Evolutionary conservation across 768 basidiomycete genomes (phyloP), one percentile per base, ranked within the genome.

Genomic region (Naganishia randhawae): DNA sequence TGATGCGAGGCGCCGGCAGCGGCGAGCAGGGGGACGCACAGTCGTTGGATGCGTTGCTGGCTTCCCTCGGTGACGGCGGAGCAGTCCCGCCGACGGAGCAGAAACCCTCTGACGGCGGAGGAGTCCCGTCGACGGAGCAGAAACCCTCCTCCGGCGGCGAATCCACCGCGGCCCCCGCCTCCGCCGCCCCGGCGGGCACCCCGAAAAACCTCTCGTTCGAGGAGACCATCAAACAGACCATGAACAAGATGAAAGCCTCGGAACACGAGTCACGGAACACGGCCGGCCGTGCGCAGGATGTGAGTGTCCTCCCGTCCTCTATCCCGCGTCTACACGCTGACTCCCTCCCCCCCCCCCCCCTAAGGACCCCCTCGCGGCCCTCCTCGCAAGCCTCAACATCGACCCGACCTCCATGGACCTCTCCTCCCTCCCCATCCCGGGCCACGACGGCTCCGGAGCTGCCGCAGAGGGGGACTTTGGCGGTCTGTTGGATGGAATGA

Each of bases 401-500:
- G 77, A 73, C 65, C 66, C 73, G 33, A 66, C 71, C 71, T 33
- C 69, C 71, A 19, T 50, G 63, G 16, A 65, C 61, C 53, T 73
- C 1, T 31, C 39, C 17, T 51, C 65, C 51, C 33, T 54, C 33
- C 35, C 16, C 33, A 53, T 35, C 22, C 52, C 31, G 11, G 68
- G 63, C 10, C 51, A 64, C 32, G 50, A 27, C 42, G 61, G 35
- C 37, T 25, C 33, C 39, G 48, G 31, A 11, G 29, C 33, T 6
- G 73, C 32, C 17, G 71, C 63, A 1, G 69, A 33, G 2, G 74
- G 57, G n/a, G 57, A 50, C 19, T 51, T 62, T 27, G 70, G 61
- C 0, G 76, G 74, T 13, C 52, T 81, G 48, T 69, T 81, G 55
- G 80, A 81, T 69, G 78, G 78, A 31, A 80, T 81, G 80, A 81